A percentile compares a stretch with the other conserved stretches of the same genome.
These are phyloP conservation scores for Tricholoma sp. DNA, from an alignment of 768 basidiomycete genomes.

Conservation along the genomic window DNA sequence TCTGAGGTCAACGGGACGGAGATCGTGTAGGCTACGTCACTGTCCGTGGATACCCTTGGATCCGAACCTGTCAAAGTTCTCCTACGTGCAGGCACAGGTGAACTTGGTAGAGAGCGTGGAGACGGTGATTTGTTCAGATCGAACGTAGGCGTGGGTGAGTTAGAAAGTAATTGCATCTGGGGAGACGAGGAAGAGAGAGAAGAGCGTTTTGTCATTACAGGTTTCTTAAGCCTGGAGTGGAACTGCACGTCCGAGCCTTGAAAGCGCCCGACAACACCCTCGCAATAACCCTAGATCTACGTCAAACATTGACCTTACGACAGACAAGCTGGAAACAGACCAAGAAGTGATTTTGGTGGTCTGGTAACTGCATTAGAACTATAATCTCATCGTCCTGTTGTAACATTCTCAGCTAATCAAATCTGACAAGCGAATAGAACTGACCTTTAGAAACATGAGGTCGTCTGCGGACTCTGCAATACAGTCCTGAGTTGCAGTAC, in stretches of 20 bases:
- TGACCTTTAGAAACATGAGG: constrained; percentile 82
- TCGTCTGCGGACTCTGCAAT: constrained; percentile 70
- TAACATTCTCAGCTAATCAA: background rate
- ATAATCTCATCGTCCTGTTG: constrained; percentile 73
- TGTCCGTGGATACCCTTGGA: constrained; percentile 10
- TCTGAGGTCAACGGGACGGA: background rate
- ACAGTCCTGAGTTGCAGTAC: constrained; percentile 69
- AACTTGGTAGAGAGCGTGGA: constrained; percentile 1
- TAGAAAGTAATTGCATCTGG: background rate
- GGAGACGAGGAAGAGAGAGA: constrained; percentile 24
- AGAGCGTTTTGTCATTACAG: constrained; percentile 69
- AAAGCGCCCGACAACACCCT: constrained; percentile 82
- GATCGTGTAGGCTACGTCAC: constrained; percentile 4
- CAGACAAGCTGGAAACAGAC: constrained; percentile 27
- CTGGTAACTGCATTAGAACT: constrained; percentile 66
- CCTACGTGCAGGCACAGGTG: constrained; percentile 4
- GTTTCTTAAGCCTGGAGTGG: constrained; percentile 71
- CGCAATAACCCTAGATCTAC: constrained; percentile 67
- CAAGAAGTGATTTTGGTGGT: constrained; percentile 51
- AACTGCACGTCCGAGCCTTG: constrained; percentile 59
- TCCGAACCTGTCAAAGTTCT: background rate
- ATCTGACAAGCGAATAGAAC: constrained; percentile 16
- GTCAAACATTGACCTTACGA: background rate
- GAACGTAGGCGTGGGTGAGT: constrained; percentile 19
- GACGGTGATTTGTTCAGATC: constrained; percentile 5